Evolutionary conservation across 768 basidiomycete genomes (phyloP), one percentile per base, ranked within the genome.

Genomic region (Hygrophorus russula): DNA sequence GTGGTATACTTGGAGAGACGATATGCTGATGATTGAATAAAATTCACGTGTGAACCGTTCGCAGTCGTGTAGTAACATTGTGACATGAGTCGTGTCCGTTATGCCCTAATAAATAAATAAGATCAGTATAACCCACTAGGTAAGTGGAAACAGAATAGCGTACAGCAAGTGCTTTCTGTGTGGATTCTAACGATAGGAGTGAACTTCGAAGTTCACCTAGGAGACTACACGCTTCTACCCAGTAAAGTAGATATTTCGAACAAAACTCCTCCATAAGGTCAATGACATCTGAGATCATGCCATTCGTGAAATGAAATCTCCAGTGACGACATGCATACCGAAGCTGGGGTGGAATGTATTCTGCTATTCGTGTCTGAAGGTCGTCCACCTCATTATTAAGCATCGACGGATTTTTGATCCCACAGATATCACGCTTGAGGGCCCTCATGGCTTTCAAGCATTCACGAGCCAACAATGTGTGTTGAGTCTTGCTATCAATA

Each of bases 271-370:
- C 4, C 31, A 54, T 20, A 1, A 33, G n/a, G 2, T 33, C 19
- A 14, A 51, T 9, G 4, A 31, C 38, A 35, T 44, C 31, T 5
- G 47, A n/a, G 5, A 45, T 10, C 11, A 32, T 1, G 3, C 37
- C 1, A n/a, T 9, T 2, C 5, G 5, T 20, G 18, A 56, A 1
- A 35, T 56, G 55, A 31, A 36, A 44, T 20, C 32, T 44, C 52
- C 52, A 55, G 19, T 51, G 39, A 5, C 37, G 45, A 35, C 47
- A 49, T 2, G 55, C 47, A 44, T 56, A 56, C 39, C 45, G 47
- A 4, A 56, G 14, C 27, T 48, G 36, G 0, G 36, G 14, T 1
- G 52, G 46, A 10, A 54, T 46, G 10, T 43, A 13, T 15, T 18
- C 28, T n/a, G 8, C 20, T 3, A 32, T 17, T 14, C 27, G 30